These are phyloP conservation scores for Geotrichum fermentans DNA, from an alignment of 1,139 yeast species.

Conservation along the genomic window DNA sequence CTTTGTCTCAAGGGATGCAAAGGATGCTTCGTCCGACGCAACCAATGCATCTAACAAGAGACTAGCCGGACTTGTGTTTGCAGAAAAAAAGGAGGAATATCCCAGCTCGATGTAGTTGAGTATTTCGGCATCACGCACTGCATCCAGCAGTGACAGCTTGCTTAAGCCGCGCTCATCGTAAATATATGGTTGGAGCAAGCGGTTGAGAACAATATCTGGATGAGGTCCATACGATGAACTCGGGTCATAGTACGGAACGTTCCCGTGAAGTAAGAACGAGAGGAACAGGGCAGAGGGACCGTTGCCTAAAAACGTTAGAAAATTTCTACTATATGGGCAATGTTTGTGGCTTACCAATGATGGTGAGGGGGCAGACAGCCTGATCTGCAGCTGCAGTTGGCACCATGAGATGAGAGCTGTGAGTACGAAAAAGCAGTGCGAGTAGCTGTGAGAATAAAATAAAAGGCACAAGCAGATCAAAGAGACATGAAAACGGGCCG, in stretches of 20 bases:
- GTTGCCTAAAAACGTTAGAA: conserved; percentile 28
- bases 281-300: conserved; percentile 37
- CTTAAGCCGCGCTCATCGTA: neutral
- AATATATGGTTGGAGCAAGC: conserved; percentile 24
- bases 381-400: neutral
- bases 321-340: neutral
- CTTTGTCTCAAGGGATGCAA: conserved; percentile 24
- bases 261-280: conserved; percentile 35
- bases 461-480: no score
- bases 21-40: conserved; percentile 33
- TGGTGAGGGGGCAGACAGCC: neutral
- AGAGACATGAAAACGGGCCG: no score
- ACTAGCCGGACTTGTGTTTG: conserved; percentile 31
- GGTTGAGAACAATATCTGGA: conserved; percentile 33
- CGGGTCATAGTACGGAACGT: conserved; percentile 35
- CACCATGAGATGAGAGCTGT: neutral
- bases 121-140: conserved; percentile 24
- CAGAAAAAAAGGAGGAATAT: conserved; percentile 29
- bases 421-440: neutral
- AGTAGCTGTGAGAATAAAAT: no score
- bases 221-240: conserved; percentile 29
- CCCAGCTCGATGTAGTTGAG: conserved; percentile 26
- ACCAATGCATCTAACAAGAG: conserved; percentile 33
- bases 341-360: conserved; percentile 7
- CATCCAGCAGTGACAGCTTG: conserved; percentile 26